Base-by-base conservation (phyloP, 2,329 filamentous ascomycete genomes). In the Blumeriella jaapii region DNA sequence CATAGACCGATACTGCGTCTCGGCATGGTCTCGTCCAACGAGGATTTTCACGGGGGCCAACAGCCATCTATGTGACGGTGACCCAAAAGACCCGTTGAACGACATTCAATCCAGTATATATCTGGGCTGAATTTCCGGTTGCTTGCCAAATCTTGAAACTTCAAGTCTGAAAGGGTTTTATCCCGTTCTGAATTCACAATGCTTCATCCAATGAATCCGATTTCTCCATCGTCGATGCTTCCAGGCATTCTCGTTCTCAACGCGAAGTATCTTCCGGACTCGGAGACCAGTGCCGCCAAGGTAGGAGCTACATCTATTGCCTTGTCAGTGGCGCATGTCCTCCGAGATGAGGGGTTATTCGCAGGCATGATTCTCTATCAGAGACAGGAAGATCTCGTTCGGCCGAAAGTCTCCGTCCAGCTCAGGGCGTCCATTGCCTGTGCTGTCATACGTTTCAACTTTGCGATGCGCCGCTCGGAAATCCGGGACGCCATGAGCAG, bases 281-380 rank as follows among this genome's bases (percentile, higher is more conserved):
- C 40, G 18, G 29, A 30, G 3, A 34, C 30, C 10, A 34, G 29
- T 13, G 30, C 40, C 13, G 38, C 38, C 13, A 42, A 40, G 5
- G 40, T 42, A 10, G 40, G 40, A 18, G 34, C 38, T 13, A 42
- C 40, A 5, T 35, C 40, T 14, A 40, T 42, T 19, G 40, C 40
- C 13, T 32, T 42, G 18, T 39, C 39, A 19, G 40, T 36, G 4
- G 29, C 31, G 26, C 30, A 30, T 14, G 40, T 39, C 14, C 25
- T 42, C 9, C 25, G 38, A 16, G 29, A 40, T 7, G 40, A 16
- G 16, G 38, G 40, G 11, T 9, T 40, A 11, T 42, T 42, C 31
- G 34, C 33, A 10, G 40, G 40, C 11, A 33, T 40, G 23, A 40
- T 42, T 20, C 26, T 42, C 8, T 42, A 42, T 19, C 26, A 37